Conservation (phyloP, 2,329 filamentous ascomycete species). For the Apiospora koreana region DNA sequence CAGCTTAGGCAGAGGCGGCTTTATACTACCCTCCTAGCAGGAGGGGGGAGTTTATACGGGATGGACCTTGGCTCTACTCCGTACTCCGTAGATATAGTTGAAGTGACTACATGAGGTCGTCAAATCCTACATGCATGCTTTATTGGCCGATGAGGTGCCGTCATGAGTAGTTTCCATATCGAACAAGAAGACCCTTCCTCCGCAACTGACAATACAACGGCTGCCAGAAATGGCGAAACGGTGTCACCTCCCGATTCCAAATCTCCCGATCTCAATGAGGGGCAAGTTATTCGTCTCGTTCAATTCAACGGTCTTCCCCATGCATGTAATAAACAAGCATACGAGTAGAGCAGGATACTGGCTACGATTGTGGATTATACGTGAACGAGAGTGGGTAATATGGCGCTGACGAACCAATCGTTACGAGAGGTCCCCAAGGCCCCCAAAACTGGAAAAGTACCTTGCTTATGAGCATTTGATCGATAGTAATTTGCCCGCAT, state of each 20-base stretch:
- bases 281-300: neutral
- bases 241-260: neutral
- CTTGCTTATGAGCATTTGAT: neutral
- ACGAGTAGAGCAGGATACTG: neutral
- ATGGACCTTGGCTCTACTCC: neutral
- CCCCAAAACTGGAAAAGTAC: neutral
- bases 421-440: neutral
- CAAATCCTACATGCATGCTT: neutral
- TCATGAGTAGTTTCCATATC: neutral
- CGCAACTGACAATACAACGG: neutral
- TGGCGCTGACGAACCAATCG: neutral
- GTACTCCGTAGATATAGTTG: neutral
- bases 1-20: neutral
- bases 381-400: neutral
- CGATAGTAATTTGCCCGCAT: neutral
- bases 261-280: neutral
- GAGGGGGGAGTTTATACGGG: neutral
- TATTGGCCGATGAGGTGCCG: neutral
- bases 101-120: neutral
- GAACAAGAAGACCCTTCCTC: neutral
- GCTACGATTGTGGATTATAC: neutral
- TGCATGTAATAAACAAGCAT: neutral
- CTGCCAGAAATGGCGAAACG: neutral
- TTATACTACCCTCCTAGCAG: neutral
- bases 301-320: neutral